These are phyloP conservation scores for Calonectria leucothoes DNA, from an alignment of 2,329 filamentous ascomycete genomes.

Conservation along the genomic window DNA sequence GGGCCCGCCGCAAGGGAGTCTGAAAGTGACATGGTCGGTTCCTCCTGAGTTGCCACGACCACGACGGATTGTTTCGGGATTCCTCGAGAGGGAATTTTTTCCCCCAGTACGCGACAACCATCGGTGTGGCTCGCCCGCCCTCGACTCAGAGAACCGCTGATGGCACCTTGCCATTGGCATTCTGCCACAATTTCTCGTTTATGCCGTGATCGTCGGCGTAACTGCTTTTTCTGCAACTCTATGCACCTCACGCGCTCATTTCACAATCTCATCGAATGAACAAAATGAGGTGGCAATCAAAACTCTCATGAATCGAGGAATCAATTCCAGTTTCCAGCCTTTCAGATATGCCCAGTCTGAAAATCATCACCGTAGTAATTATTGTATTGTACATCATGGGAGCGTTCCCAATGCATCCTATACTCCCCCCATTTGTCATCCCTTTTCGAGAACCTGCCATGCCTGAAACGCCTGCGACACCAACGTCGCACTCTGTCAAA, in stretches of 20 bases:
- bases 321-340: slow-evolving; percentile 18
- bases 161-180: slow-evolving; percentile 26
- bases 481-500: slow-evolving; percentile 34
- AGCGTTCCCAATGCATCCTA: slow-evolving; percentile 9
- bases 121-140: slow-evolving; percentile 12
- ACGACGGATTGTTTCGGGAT: slow-evolving; percentile 23
- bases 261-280: neutral
- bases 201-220: neutral
- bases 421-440: slow-evolving; percentile 16
- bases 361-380: neutral
- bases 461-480: slow-evolving; percentile 44
- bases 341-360: slow-evolving; percentile 3
- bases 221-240: neutral
- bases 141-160: slow-evolving; percentile 25
- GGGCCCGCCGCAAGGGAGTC: slow-evolving; percentile 7
- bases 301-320: neutral
- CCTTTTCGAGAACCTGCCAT: slow-evolving; percentile 27
- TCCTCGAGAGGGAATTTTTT: slow-evolving; percentile 23
- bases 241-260: neutral
- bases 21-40: slow-evolving; percentile 20
- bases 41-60: slow-evolving; percentile 20
- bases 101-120: slow-evolving; percentile 23
- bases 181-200: slow-evolving; percentile 27
- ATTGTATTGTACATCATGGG: slow-evolving; percentile 19
- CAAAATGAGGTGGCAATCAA: neutral